Conservation (phyloP, 2,329 filamentous ascomycete genomes). For the Calonectria ilicicola region DNA sequence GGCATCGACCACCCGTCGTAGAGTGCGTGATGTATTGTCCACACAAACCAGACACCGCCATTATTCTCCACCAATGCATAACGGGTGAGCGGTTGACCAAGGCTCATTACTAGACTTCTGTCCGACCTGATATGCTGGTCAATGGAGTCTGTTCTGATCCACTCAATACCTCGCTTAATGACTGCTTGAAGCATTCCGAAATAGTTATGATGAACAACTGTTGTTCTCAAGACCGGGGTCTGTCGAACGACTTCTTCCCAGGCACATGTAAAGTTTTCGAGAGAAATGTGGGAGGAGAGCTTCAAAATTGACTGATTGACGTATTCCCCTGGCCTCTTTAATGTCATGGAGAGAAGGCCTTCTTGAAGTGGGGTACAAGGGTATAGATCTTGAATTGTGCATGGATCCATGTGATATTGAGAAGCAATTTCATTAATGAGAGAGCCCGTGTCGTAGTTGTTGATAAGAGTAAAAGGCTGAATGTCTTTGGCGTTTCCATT, state of each 20-base stretch:
- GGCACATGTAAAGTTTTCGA: slow-evolving; percentile 20
- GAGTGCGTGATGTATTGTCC: slow-evolving; percentile 42
- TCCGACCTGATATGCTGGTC: slow-evolving; percentile 47
- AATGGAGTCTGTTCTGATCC: slow-evolving; percentile 39
- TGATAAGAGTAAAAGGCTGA: slow-evolving; percentile 48
- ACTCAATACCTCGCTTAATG: slow-evolving; percentile 50
- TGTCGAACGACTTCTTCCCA: slow-evolving; percentile 20
- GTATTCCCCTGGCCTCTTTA: slow-evolving; percentile 41
- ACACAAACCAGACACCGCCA: slow-evolving; percentile 30
- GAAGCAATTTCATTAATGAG: not conserved
- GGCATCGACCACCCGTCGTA: slow-evolving; percentile 43
- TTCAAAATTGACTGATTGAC: slow-evolving; percentile 28
- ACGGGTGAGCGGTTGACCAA: not conserved
- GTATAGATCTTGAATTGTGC: slow-evolving; percentile 46
- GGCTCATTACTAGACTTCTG: not conserved
- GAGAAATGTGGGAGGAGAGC: slow-evolving; percentile 13
- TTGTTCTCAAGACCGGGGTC: slow-evolving; percentile 54
- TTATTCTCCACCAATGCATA: slow-evolving; percentile 20
- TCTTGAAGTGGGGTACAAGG: slow-evolving; percentile 53
- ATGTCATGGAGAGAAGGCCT: slow-evolving; percentile 46
- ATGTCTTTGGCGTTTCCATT: slow-evolving; percentile 42
- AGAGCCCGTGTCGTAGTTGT: not conserved
- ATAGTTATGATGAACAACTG: slow-evolving; percentile 56
- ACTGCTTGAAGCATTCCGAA: slow-evolving; percentile 59
- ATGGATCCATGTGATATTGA: not conserved